Conservation (phyloP, 169 alveolate species). For the Plasmodium vivax region DNA sequence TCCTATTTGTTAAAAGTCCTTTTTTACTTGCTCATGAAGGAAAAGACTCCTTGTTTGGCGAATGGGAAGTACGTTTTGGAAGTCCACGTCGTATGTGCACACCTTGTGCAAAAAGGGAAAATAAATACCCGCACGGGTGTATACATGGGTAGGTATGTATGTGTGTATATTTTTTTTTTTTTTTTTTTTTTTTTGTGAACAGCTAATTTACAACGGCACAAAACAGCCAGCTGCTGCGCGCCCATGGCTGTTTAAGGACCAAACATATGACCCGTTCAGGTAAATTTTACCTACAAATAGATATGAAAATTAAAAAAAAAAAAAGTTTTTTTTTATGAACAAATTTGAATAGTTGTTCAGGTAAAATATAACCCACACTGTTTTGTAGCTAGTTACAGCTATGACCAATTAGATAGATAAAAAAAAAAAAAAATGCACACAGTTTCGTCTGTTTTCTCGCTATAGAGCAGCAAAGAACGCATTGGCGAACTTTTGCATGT, state of each 20-base stretch:
- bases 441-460: background rate
- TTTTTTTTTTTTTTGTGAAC: background rate
- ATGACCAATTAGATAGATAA: background rate
- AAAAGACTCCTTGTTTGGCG: background rate
- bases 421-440: background rate
- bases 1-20: background rate
- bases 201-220: background rate
- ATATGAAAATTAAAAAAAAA: background rate
- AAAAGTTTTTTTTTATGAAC: background rate
- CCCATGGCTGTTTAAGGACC: background rate
- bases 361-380: background rate
- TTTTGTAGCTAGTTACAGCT: background rate
- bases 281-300: background rate
- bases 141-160: background rate
- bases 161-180: background rate
- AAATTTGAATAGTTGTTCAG: background rate
- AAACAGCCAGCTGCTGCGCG: background rate
- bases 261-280: background rate
- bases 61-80: background rate
- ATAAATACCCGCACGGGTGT: background rate
- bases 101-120: constrained; percentile 18
- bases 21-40: background rate
- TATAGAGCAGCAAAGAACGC: background rate
- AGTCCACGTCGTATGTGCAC: constrained; percentile 18
- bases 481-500: background rate